Evolutionary conservation across 2,329 filamentous ascomycete species (phyloP), one percentile per base, ranked within the genome.

Genomic region (Thelonectria discophora): DNA sequence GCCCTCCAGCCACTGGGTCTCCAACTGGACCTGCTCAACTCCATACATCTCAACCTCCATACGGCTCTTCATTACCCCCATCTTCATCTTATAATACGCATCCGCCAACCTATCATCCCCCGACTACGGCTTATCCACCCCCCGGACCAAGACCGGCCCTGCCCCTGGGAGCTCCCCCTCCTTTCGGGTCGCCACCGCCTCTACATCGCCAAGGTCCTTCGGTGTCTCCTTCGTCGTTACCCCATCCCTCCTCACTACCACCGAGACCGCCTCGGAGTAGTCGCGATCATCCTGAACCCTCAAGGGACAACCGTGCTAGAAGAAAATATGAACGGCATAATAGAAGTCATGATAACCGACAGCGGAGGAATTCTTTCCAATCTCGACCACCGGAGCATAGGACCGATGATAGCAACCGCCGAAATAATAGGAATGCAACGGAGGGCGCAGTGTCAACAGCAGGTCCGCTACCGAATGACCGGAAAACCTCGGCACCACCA

Each of bases 281-380:
- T 11, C 69, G 69, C 32, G 69, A 73, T 39, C 71, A 73, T 47
- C 58, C 69, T 12, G 71, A 75, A 11, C 58, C 70, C 18, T 64
- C 69, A 42, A 72, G 71, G 11, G 75, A 75, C 20, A 65, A 73
- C 50, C 68, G 71, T 15, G 71, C 72, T 42, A 76, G 71, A 47
- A 72, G 73, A 18, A 74, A 70, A 43, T 68, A 72, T 50, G 76
- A 79, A 21, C 72, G 74, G 9, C 71, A 77, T 12, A 67, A 69
- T 46, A 74, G 70, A 18, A 70, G 73, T 37, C 70, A 73, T 21
- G 73, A 76, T 9, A 69, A 68, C 32, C 68, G 72, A 18, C 68
- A 69, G 17, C 73, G 69, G 59, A 73, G 74, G 48, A 65, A 66
- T 15, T 64, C 65, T 18, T 52, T 63, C 6, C 55, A 68, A 30